Base-by-base conservation (phyloP, 768 basidiomycete species). In the Tulasnella sp. region DNA sequence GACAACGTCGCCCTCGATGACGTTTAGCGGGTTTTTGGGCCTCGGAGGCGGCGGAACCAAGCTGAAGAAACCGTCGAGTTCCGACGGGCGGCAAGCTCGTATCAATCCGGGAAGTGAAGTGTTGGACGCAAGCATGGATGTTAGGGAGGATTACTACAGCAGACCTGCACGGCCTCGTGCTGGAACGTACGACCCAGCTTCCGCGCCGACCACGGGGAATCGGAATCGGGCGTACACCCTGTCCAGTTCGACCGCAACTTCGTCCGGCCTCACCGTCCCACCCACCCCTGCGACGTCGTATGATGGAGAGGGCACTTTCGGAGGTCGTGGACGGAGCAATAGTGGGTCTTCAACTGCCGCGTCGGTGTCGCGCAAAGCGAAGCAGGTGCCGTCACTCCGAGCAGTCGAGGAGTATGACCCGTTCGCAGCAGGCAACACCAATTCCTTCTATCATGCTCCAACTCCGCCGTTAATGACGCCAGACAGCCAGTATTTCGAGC, bases 321-420 rank as follows among this genome's bases (percentile, higher is more conserved):
- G 38, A 21, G 34, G 38, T 21, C 76, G 76, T 2, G 58, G 48
- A 24, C 48, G 76, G n/a, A 77, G 76, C 39, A 44, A 77, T 62
- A 77, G 76, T 31, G 58, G 48, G 6, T 8, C 76, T 4, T 77
- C 76, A 34, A 40, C 52, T 7, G 46, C 73, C 27, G 73, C 40
- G 24, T 62, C 78, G 9, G 9, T 16, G 31, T 38, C 68, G 18
- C 38, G 62, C 2, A 72, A 56, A 31, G 34, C 71, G 38, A 44
- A 72, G 27, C 77, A 74, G 71, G 27, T 36, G 19, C 78, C 78
- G 27, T 79, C 78, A 16, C 73, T 79, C 36, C 44, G 73, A 6
- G 40, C 71, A 18, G 78, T 79, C n/a, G 78, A 79, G 19, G 71
- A 79, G 44, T 79, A 74, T 72, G 78, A 79, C 34, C 78, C 78